Percentiles rank a stretch among this genome's conserved stretches.
Evolutionary conservation across 2,329 filamentous ascomycete species (phyloP).

Genomic region (Xylariaceae sp.): DNA sequence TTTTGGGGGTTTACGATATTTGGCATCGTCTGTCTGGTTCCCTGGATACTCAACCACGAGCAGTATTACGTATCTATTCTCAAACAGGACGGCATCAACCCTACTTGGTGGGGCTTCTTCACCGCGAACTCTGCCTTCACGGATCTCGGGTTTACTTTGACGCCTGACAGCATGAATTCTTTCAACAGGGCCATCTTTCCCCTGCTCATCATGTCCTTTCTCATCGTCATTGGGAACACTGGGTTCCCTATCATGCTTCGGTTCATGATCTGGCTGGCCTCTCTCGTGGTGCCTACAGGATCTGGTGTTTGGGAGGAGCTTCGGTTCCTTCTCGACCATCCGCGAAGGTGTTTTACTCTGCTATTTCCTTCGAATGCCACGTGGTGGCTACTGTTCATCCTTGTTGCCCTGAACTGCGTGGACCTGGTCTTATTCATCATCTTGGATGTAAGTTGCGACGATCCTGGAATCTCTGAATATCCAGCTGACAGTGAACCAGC

Average conservation of each 20-base stretch:
- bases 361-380: constrained; percentile 85
- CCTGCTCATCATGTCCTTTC: constrained; percentile 69
- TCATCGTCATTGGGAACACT: constrained; percentile 92
- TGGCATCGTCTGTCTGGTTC: constrained; percentile 63
- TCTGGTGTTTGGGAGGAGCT: constrained; percentile 83
- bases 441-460: constrained; percentile 60
- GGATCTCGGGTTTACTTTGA: constrained; percentile 89
- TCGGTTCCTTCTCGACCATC: constrained; percentile 85
- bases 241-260: constrained; percentile 92
- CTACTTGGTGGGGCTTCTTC: constrained; percentile 88
- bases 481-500: constrained; percentile 34
- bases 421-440: constrained; percentile 90
- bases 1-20: constrained; percentile 78
- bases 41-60: constrained; percentile 67
- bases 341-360: constrained; percentile 90
- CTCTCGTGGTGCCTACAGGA: constrained; percentile 54
- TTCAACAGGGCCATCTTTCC: constrained; percentile 73
- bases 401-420: constrained; percentile 72
- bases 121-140: constrained; percentile 85
- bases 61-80: constrained; percentile 58
- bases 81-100: constrained; percentile 50
- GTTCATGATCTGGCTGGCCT: constrained; percentile 79
- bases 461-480: not conserved
- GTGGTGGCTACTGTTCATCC: constrained; percentile 90
- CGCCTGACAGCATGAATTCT: constrained; percentile 86